Conservation (phyloP, 768 basidiomycete species). For the Boletus subcaerulescens region DNA sequence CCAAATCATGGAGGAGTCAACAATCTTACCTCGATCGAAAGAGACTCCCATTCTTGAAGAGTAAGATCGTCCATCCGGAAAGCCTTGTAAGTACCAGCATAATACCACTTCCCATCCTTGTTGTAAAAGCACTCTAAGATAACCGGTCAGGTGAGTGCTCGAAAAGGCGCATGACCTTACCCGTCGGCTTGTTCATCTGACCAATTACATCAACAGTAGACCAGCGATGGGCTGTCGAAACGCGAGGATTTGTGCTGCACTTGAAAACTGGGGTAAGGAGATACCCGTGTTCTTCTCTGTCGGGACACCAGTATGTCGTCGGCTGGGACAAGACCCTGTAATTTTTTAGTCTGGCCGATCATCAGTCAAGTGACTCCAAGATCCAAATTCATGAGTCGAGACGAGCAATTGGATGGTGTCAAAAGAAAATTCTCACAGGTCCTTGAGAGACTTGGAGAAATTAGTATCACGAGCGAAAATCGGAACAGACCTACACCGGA, state of each 20-base stretch:
- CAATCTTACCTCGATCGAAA: constrained; percentile 55
- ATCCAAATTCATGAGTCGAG: background rate
- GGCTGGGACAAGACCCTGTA: constrained; percentile 65
- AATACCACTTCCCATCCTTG: constrained; percentile 80
- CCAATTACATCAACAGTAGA: constrained; percentile 57
- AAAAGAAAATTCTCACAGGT: constrained; percentile 42
- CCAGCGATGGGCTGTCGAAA: constrained; percentile 77
- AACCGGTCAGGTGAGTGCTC: background rate
- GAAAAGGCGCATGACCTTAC: constrained; percentile 30
- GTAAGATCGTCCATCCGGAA: constrained; percentile 65
- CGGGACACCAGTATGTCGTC: constrained; percentile 77
- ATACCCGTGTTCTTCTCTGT: constrained; percentile 81
- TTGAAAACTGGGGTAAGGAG: constrained; percentile 71
- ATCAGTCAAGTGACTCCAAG: background rate
- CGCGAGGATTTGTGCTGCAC: constrained; percentile 76
- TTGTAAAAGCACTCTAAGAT: constrained; percentile 73
- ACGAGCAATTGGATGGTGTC: background rate
- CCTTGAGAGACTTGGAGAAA: constrained; percentile 48
- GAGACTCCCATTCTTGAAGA: constrained; percentile 63
- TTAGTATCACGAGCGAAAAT: constrained; percentile 1
- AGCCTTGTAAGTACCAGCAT: constrained; percentile 73
- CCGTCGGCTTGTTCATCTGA: constrained; percentile 60
- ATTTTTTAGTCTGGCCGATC: constrained; percentile 49
- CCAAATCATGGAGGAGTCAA: background rate
- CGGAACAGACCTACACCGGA: constrained; percentile 46